Conservation (phyloP, 495 filamentous ascomycete genomes). For the Clohesyomyces aquaticus region DNA sequence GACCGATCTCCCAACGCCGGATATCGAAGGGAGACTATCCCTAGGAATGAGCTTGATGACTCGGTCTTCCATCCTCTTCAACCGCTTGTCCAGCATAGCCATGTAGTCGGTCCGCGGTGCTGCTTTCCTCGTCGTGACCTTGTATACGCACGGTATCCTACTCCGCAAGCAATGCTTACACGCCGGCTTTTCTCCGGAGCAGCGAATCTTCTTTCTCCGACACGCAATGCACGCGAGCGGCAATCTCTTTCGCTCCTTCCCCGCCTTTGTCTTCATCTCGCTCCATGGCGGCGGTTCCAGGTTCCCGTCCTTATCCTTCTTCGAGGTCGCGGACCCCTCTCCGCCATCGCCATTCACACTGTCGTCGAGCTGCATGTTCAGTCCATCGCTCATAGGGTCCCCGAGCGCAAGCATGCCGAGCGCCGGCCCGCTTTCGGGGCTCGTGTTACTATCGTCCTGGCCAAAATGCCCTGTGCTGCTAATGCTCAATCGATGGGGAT, state of each 20-base stretch:
- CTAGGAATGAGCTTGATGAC: constrained; percentile 96
- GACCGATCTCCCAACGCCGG: constrained; percentile 68
- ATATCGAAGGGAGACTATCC: constrained; percentile 65
- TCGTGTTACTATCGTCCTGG: constrained; percentile 34
- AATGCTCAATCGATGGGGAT: constrained; percentile 38
- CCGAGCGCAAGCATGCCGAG: constrained; percentile 27
- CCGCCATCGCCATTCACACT: constrained; percentile 26
- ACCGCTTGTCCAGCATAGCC: constrained; percentile 94
- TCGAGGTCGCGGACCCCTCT: constrained; percentile 30
- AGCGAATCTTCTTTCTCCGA: constrained; percentile 95
- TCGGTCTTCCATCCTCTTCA: constrained; percentile 88
- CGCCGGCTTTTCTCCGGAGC: constrained; percentile 94
- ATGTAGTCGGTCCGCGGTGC: constrained; percentile 98
- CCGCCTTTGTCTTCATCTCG: constrained; percentile 96
- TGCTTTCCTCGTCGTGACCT: constrained; percentile 91
- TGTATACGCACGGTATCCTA: constrained; percentile 97
- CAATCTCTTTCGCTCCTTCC: constrained; percentile 91
- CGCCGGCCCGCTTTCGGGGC: constrained; percentile 32
- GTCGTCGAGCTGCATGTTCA: constrained; percentile 34
- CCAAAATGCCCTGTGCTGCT: constrained; percentile 27
- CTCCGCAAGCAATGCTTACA: constrained; percentile 96
- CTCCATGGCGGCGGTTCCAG: constrained; percentile 76
- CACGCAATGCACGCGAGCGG: constrained; percentile 96
- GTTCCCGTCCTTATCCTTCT: constrained; percentile 60
- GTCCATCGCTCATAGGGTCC: constrained; percentile 28